These are phyloP conservation scores for Agaricus bisporus DNA, from an alignment of 768 basidiomycete species.

Conservation along the genomic window DNA sequence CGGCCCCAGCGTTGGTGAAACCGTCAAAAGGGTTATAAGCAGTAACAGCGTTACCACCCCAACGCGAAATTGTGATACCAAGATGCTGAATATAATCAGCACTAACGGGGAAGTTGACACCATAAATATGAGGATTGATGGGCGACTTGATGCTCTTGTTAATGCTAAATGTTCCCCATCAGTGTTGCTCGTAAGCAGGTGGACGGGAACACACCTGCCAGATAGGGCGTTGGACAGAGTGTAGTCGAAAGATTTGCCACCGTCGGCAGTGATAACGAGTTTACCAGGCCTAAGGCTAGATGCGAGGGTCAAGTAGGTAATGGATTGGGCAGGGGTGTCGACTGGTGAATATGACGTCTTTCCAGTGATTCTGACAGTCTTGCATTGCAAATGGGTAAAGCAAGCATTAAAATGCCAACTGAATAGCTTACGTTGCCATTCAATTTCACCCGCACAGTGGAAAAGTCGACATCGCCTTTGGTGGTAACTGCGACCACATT, in stretches of 20 bases:
- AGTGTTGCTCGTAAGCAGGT: background rate
- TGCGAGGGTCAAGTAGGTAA: slow-evolving; percentile 42
- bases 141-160: slow-evolving; percentile 27
- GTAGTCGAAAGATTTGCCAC: slow-evolving; percentile 31
- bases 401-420: too few species aligned
- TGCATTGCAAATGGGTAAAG: background rate
- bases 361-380: slow-evolving; percentile 29
- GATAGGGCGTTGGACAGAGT: slow-evolving; percentile 38
- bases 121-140: slow-evolving; percentile 46
- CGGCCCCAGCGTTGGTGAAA: slow-evolving; percentile 48
- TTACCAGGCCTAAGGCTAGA: slow-evolving; percentile 33
- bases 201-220: slow-evolving; percentile 24
- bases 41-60: slow-evolving; percentile 52
- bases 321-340: slow-evolving; percentile 40
- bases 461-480: slow-evolving; percentile 38
- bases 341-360: slow-evolving; percentile 32
- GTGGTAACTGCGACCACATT: slow-evolving; percentile 45
- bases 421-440: slow-evolving; percentile 28
- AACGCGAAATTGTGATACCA: slow-evolving; percentile 44
- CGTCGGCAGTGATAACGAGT: slow-evolving; percentile 33
- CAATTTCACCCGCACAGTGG: slow-evolving; percentile 28
- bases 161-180: slow-evolving; percentile 20
- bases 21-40: slow-evolving; percentile 46
- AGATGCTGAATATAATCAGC: slow-evolving; percentile 40
- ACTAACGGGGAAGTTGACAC: slow-evolving; percentile 48